Conservation (phyloP, 306 rosid genomes). For the Inga leiocalycina region DNA sequence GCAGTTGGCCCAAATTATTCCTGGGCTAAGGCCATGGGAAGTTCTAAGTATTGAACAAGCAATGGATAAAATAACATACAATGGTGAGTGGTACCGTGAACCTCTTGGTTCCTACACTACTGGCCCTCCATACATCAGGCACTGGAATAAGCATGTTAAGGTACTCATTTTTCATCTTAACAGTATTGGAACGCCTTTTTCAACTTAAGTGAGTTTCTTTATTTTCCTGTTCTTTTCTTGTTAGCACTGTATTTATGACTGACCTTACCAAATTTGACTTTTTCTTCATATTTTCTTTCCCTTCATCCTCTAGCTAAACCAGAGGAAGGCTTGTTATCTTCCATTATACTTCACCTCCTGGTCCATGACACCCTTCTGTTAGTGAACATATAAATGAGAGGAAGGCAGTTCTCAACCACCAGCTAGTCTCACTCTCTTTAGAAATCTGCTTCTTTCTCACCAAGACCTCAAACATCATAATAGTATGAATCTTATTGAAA, state of each 20-base stretch:
- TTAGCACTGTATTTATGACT: neutral
- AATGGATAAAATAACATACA: conserved; percentile 77
- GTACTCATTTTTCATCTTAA: conserved; percentile 44
- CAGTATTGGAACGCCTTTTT: conserved; percentile 7
- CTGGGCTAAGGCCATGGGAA: conserved; percentile 98
- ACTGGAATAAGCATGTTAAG: conserved; percentile 62
- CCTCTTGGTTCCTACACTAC: conserved; percentile 78
- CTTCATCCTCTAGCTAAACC: conserved; percentile 1
- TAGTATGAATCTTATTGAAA: neutral
- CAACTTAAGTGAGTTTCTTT: neutral
- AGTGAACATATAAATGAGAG: conserved; percentile 3
- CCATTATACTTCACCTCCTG: neutral
- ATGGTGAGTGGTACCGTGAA: conserved; percentile 79
- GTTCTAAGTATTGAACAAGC: conserved; percentile 95
- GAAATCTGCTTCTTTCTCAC: conserved; percentile 6
- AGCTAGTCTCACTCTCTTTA: neutral
- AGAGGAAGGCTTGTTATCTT: conserved; percentile 15
- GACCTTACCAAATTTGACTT: conserved; percentile 25
- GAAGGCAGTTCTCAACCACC: conserved; percentile 7
- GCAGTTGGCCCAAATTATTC: conserved; percentile 62
- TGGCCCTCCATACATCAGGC: conserved; percentile 78
- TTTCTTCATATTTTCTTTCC: conserved; percentile 19
- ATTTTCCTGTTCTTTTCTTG: neutral
- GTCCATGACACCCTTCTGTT: neutral
- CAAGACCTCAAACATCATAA: conserved; percentile 4